Conservation (phyloP, 352 stramenopile genomes). For the Pythium pyrilobum region DNA sequence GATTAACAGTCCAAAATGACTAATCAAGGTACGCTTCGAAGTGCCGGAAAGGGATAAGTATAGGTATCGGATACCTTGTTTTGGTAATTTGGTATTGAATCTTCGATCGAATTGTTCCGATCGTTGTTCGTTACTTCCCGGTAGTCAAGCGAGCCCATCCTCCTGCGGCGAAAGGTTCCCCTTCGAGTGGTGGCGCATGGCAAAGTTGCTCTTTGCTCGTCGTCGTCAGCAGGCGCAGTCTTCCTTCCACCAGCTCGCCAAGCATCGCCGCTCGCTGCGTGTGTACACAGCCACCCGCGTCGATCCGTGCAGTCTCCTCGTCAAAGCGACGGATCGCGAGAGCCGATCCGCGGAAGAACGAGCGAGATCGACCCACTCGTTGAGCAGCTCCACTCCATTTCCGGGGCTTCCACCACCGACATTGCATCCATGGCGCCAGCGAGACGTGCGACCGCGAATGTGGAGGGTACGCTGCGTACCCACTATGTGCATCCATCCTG, state of each 20-base stretch:
- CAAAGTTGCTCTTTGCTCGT: neutral
- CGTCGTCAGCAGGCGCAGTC: too few species aligned
- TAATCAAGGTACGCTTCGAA: too few species aligned
- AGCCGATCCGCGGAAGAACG: too few species aligned
- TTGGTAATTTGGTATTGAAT: slow-evolving; percentile 5
- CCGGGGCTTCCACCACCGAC: too few species aligned
- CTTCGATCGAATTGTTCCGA: slow-evolving; percentile 16
- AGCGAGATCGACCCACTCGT: neutral
- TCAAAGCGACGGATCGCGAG: too few species aligned
- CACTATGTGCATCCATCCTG: neutral
- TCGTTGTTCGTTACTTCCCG: slow-evolving; percentile 2
- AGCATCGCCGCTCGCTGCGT: too few species aligned
- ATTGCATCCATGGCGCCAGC: slow-evolving; percentile 9
- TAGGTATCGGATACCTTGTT: slow-evolving; percentile 9
- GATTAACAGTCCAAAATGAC: too few species aligned
- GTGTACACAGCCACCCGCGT: too few species aligned
- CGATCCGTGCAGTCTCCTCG: too few species aligned
- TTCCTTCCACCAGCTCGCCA: neutral
- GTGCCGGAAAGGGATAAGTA: too few species aligned
- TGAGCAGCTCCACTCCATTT: neutral
- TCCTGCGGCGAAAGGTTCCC: slow-evolving; percentile 1
- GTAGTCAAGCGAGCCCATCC: slow-evolving; percentile 9
- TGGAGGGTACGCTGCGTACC: slow-evolving; percentile 12
- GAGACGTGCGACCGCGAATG: slow-evolving; percentile 16
- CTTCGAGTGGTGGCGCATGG: slow-evolving; percentile 1